Evolutionary conservation across 1,139 yeast species (phyloP), one percentile per base, ranked within the genome.

Genomic region (Geotrichum phurueaensis): DNA sequence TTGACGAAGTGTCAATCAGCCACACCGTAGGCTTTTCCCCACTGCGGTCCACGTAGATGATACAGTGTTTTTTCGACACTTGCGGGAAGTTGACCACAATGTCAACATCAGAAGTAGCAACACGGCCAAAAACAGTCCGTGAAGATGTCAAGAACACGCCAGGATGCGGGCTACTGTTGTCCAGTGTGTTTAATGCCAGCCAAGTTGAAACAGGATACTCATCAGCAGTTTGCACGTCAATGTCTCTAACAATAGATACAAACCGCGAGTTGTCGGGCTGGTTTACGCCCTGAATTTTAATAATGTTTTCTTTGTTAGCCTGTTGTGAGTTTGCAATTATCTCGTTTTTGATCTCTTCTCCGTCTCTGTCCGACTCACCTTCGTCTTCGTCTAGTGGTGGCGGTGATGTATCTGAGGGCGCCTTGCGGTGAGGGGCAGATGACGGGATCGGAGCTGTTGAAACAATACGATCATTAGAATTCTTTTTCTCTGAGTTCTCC

Each of bases 1-100:
- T 91, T 0, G 96, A 84, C 58, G 96, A 87, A 63, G 79, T 82
- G 69, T 89, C 97, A 51, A 88, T 74, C 22, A 91, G 75, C 96
- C 96, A 90, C n/a, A 89, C 77, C 12, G 25, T 36, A 29, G 39
- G 27, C 13, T 39, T 25, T 10, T 20, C 49, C 20, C 18, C n/a
- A 22, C 51, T 48, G 68, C 85, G 91, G 13, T 51, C 49, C 20
- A 31, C 53, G 59, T 79, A 70, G 18, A 94, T 76, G 49, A 85
- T 77, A 70, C 97, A 91, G 71, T 94, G 98, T 2, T 86, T 79
- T 65, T 90, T 88, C 1, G 97, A 91, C 68, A 92, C 81, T 57
- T 97, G 76, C 66, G 82, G 87, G 67, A 91, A 97, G 50, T 81
- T 77, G 18, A 90, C 81, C 63, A 88, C 84, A 1, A 82, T 78